Evolutionary conservation across 345 rosid genomes (phyloP).

Genomic region (Psidium guajava): DNA sequence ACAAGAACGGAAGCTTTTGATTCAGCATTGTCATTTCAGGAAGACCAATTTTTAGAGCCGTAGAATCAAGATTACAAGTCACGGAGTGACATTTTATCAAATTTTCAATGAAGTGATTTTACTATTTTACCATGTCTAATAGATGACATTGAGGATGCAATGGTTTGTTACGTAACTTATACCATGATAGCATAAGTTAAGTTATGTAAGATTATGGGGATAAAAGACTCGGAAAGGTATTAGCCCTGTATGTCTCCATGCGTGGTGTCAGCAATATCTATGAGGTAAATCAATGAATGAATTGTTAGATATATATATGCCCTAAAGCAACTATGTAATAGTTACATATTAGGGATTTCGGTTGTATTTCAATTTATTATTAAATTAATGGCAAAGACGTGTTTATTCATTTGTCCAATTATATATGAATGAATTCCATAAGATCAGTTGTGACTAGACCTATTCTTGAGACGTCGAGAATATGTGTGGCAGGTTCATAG

Average conservation of each 20-base stretch:
- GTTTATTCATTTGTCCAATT: too few species aligned
- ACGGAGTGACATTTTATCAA: background rate
- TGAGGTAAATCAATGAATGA: background rate
- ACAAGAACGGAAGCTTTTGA: too few species aligned
- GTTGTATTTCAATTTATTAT: too few species aligned
- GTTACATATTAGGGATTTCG: too few species aligned
- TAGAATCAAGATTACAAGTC: background rate
- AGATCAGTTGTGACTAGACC: too few species aligned
- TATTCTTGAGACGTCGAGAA: too few species aligned
- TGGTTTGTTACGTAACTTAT: background rate
- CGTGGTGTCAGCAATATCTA: background rate
- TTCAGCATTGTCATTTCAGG: background rate
- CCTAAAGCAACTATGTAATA: too few species aligned
- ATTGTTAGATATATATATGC: too few species aligned
- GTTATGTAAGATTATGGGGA: background rate
- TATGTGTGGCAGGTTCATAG: too few species aligned
- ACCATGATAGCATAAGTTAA: background rate
- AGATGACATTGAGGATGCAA: background rate
- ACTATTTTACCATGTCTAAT: background rate
- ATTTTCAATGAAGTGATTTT: background rate
- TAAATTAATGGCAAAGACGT: too few species aligned
- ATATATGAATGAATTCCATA: too few species aligned
- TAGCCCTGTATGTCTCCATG: background rate
- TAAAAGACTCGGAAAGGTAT: background rate
- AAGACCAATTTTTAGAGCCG: background rate